phyloP scores from a whole-genome alignment of 257 asterid species.

The Handroanthus guayacan region DNA sequence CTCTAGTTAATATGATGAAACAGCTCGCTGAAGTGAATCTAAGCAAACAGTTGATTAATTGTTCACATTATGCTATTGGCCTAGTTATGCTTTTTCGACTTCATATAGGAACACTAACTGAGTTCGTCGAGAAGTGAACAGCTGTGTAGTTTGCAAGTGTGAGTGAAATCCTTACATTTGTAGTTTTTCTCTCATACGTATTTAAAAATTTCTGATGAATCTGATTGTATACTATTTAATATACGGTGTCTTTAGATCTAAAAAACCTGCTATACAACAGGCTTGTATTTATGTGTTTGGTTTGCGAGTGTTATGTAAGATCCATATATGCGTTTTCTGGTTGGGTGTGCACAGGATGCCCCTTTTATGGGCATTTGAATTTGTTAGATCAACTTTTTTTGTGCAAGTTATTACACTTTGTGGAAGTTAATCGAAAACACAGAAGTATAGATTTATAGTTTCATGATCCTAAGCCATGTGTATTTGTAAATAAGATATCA shows the following conservation, averaged over 20 bases:
- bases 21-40: slow-evolving; percentile 3
- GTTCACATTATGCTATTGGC: background rate
- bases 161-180: background rate
- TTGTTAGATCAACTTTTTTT: too few relatives aligned
- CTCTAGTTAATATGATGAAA: slow-evolving; percentile 35
- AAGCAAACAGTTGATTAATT: background rate
- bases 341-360: too few relatives aligned
- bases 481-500: too few relatives aligned
- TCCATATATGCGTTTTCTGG: too few relatives aligned
- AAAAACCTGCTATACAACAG: slow-evolving; percentile 22
- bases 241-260: background rate
- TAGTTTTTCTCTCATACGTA: slow-evolving; percentile 5
- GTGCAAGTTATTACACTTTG: too few relatives aligned
- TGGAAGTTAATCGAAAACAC: too few relatives aligned
- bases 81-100: background rate
- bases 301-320: slow-evolving; percentile 7
- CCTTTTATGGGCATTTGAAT: too few relatives aligned
- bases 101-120: background rate
- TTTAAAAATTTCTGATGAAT: background rate
- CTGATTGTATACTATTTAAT: slow-evolving; percentile 8
- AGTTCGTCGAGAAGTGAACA: background rate
- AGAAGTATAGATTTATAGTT: too few relatives aligned
- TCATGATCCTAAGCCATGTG: too few relatives aligned
- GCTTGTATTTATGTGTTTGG: slow-evolving; percentile 28
- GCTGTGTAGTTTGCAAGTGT: slow-evolving; percentile 3